Base-by-base conservation (phyloP, 495 filamentous ascomycete genomes). In the Stereocaulon alpinum region DNA sequence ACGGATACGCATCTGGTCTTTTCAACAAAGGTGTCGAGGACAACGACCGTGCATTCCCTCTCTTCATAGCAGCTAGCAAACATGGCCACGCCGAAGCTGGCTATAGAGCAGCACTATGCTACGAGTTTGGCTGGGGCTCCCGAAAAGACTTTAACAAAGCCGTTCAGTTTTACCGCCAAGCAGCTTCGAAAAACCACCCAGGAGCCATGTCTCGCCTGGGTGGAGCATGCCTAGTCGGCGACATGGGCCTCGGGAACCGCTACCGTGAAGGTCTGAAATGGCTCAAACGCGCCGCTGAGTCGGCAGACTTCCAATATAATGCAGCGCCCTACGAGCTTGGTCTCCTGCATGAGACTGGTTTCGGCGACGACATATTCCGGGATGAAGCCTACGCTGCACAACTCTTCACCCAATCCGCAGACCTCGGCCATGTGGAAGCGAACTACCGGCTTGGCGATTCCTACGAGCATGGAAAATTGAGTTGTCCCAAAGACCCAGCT, bases 121-220 rank as follows among this genome's bases (percentile, higher is more conserved):
- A 95, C 72, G 93, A 99, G 68, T 97, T 96, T 72, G 94, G 91
- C 61, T 97, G 94, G 93, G 93, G 93, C 22, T 91, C 85, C 59
- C 81, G 89, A 40, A 89, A 88, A 60, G 92, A 96, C 67, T 84
- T 84, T 43, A 80, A 84, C 40, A 95, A 95, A 73, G 94, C 94
- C 22, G 88, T 91, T 17, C 88, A 96, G 66, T 99, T 94, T 72
- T 88, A 94, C 68, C 85, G 93, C 27, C 84, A 87, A 52, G 82
- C 91, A 2, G 92, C 94, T 14, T 88, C 89, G 4, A 96, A 95
- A 71, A 88, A 88, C 61, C 93, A 99, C 61, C 93, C 93, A 0
- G 93, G 93, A 20, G 91, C 93, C 18, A 95, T 95, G 83, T 86
- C 90, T 43, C 85, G 93, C 32, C 81, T 99, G 58, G 93, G 91